Conservation (phyloP, 2,329 filamentous ascomycete species). For the Trichothecium sympodiale region DNA sequence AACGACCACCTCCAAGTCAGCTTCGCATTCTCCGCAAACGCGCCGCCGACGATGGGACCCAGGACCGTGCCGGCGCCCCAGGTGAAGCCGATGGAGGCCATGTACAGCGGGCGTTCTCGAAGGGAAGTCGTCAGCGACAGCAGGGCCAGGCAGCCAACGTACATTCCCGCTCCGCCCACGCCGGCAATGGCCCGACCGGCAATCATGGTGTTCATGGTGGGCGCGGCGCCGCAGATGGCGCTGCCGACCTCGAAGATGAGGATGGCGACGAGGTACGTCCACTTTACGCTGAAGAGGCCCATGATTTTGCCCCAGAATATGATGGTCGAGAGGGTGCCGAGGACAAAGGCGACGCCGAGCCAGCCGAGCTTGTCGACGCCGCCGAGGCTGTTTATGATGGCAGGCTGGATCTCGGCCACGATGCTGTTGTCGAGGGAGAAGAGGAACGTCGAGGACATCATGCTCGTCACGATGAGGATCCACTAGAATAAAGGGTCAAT, state of each 20-base stretch:
- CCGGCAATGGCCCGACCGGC: slow-evolving; percentile 39
- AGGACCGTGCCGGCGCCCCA: slow-evolving; percentile 14
- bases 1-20: slow-evolving; percentile 5
- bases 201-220: slow-evolving; percentile 35
- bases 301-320: slow-evolving; percentile 29
- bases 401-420: slow-evolving; percentile 31
- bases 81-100: slow-evolving; percentile 10
- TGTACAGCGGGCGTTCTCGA: slow-evolving; percentile 15
- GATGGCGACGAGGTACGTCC: slow-evolving; percentile 35
- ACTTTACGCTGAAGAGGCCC: slow-evolving; percentile 41
- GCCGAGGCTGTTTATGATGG: slow-evolving; percentile 22
- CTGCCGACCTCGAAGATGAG: slow-evolving; percentile 43
- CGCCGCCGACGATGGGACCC: slow-evolving; percentile 17
- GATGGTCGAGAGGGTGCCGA: slow-evolving; percentile 10
- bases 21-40: slow-evolving; percentile 1
- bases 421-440: slow-evolving; percentile 38
- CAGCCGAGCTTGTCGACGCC: slow-evolving; percentile 14
- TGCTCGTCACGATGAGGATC: neutral
- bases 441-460: slow-evolving; percentile 17
- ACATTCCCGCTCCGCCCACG: slow-evolving; percentile 32
- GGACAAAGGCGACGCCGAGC: slow-evolving; percentile 8
- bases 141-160: slow-evolving; percentile 9
- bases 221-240: slow-evolving; percentile 36
- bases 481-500: no score
- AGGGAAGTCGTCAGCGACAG: slow-evolving; percentile 12